phyloP scores from a whole-genome alignment of 2,329 filamentous ascomycete species.

The Sarocladium oryzae region DNA sequence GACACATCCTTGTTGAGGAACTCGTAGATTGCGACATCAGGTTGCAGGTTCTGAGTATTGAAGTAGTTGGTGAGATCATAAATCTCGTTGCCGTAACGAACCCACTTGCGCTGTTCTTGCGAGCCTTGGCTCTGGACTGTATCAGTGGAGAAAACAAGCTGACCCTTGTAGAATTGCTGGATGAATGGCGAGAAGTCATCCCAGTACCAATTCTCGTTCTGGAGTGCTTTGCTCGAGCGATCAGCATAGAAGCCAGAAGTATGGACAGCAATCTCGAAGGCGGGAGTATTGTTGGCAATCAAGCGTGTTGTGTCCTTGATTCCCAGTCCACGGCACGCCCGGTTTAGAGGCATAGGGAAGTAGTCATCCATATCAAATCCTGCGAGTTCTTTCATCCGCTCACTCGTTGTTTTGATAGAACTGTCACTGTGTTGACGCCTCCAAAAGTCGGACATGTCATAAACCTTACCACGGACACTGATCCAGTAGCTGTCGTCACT shows the following conservation, averaged over 20 bases:
- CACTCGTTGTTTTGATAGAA: conserved; percentile 49
- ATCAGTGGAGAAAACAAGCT: conserved; percentile 64
- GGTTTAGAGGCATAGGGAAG: conserved; percentile 70
- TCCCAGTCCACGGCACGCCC: conserved; percentile 70
- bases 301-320: conserved; percentile 50
- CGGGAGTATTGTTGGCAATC: conserved; percentile 57
- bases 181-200: conserved; percentile 70
- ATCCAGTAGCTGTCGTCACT: conserved; percentile 79
- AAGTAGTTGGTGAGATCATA: conserved; percentile 95
- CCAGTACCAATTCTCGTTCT: conserved; percentile 69
- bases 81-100: conserved; percentile 66
- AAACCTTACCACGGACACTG: conserved; percentile 79
- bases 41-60: conserved; percentile 58
- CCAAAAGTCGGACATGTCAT: conserved; percentile 89
- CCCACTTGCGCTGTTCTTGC: conserved; percentile 67
- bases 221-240: conserved; percentile 50
- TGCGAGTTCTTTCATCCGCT: conserved; percentile 69
- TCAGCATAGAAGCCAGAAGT: conserved; percentile 57
- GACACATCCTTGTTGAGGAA: conserved; percentile 68
- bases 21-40: conserved; percentile 50
- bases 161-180: conserved; percentile 78
- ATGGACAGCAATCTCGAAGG: conserved; percentile 55
- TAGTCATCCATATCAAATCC: conserved; percentile 78
- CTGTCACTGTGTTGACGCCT: conserved; percentile 75
- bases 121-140: conserved; percentile 60